A percentile compares a stretch with the other conserved stretches of the same genome.
Conservation (phyloP, 192 early-diverging fungal genomes). For the Backusella morwellensis region DNA sequence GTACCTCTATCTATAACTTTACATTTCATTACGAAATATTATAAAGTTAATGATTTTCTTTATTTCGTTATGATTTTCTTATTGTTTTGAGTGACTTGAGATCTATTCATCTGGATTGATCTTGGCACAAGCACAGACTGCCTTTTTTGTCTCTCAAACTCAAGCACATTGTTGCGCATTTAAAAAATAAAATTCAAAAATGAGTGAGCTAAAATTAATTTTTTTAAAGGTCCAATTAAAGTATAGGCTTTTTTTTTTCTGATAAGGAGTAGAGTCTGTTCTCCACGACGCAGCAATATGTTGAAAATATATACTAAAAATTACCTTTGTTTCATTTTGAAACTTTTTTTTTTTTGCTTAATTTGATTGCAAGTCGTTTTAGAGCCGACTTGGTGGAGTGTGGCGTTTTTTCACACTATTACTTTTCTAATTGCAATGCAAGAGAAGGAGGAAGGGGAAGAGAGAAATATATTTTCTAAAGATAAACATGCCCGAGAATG, state of each 20-base stretch:
- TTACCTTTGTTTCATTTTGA: too few relatives aligned
- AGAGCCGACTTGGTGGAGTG: too few relatives aligned
- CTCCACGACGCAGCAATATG: too few relatives aligned
- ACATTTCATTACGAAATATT: background rate
- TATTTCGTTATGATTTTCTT: background rate
- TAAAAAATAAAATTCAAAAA: background rate
- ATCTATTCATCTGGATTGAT: background rate
- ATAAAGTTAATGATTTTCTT: background rate
- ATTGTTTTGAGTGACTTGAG: background rate
- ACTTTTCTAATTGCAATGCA: too few relatives aligned
- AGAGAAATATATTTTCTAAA: too few relatives aligned
- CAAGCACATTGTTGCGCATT: background rate
- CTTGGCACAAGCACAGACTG: conserved; percentile 1
- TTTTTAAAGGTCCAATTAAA: background rate
- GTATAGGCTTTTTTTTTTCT: background rate
- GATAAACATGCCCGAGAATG: too few relatives aligned
- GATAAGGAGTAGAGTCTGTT: too few relatives aligned
- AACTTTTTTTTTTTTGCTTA: too few relatives aligned
- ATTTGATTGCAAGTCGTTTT: too few relatives aligned
- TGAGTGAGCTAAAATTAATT: background rate
- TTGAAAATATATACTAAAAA: too few relatives aligned
- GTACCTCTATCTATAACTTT: background rate
- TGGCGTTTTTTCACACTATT: too few relatives aligned
- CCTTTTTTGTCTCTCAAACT: background rate
- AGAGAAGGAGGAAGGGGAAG: too few relatives aligned